These are phyloP conservation scores for Candida koratica DNA, from an alignment of 805 yeast species.

Conservation along the genomic window DNA sequence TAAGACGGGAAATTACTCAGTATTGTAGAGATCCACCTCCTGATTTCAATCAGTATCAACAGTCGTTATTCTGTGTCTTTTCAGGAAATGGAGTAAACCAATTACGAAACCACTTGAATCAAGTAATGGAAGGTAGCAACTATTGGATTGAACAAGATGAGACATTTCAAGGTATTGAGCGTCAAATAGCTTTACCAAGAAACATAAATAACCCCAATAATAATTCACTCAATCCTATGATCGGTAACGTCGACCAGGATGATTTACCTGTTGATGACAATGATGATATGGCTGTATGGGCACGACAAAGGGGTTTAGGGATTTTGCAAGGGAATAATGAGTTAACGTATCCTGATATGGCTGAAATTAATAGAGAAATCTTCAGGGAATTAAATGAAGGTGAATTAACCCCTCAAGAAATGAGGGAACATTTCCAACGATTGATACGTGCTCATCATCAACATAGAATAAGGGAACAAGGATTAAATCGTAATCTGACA, in stretches of 20 bases:
- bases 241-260: slow-evolving; percentile 1
- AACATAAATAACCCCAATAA: slow-evolving; percentile 4
- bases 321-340: slow-evolving; percentile 18
- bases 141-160: slow-evolving; percentile 33
- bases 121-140: slow-evolving; percentile 34
- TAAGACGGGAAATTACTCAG: slow-evolving; percentile 77
- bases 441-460: slow-evolving; percentile 27
- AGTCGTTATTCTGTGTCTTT: slow-evolving; percentile 84
- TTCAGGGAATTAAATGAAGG: slow-evolving; percentile 29
- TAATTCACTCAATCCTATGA: neutral
- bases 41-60: slow-evolving; percentile 85
- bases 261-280: slow-evolving; percentile 11
- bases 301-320: slow-evolving; percentile 29
- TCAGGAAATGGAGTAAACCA: slow-evolving; percentile 84
- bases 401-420: slow-evolving; percentile 28
- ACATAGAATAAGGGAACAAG: slow-evolving; percentile 17
- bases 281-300: slow-evolving; percentile 25
- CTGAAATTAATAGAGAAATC: slow-evolving; percentile 28
- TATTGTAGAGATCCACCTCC: slow-evolving; percentile 91
- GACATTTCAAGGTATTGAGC: slow-evolving; percentile 26
- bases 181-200: slow-evolving; percentile 19
- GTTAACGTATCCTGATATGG: slow-evolving; percentile 19
- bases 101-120: slow-evolving; percentile 65
- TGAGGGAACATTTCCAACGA: slow-evolving; percentile 32
- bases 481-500: slow-evolving; percentile 6